phyloP scores from a whole-genome alignment of 2,329 filamentous ascomycete genomes.

The Aspergillus flavus region DNA sequence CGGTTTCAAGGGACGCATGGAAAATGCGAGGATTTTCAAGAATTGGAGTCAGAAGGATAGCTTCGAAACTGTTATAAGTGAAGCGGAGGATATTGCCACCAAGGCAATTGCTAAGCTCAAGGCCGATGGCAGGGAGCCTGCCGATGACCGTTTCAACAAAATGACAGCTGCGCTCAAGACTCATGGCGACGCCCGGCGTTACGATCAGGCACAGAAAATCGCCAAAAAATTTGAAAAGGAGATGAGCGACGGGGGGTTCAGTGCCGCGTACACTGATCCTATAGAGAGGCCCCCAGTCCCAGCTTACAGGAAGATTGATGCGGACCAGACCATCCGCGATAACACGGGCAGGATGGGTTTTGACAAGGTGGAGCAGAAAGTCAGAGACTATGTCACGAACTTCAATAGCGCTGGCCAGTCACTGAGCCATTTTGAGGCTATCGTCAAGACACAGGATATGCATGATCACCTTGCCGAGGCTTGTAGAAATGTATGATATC shows the following conservation, averaged over 20 bases:
- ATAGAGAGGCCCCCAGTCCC: background rate
- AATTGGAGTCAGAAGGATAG: background rate
- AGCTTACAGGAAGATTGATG: background rate
- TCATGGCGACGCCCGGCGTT: background rate
- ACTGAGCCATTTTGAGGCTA: background rate
- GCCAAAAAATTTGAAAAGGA: background rate
- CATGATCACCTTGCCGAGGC: background rate
- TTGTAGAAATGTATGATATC: fast-evolving
- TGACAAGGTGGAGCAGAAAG: background rate
- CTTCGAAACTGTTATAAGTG: background rate
- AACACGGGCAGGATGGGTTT: background rate
- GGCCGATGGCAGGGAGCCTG: background rate
- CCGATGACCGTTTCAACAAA: background rate
- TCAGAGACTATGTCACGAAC: background rate
- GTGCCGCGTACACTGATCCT: background rate
- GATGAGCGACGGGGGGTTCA: background rate
- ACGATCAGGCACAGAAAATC: background rate
- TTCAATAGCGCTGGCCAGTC: background rate
- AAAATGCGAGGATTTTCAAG: background rate
- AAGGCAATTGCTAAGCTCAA: background rate
- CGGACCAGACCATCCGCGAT: background rate
- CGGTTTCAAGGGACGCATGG: background rate
- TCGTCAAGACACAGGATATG: background rate
- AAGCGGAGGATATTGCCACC: background rate
- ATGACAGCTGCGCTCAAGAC: background rate